Percentiles rank a stretch among this genome's conserved stretches.
These are phyloP conservation scores for Fusarium torreyae DNA, from an alignment of 2,329 filamentous ascomycete species.

Conservation along the genomic window DNA sequence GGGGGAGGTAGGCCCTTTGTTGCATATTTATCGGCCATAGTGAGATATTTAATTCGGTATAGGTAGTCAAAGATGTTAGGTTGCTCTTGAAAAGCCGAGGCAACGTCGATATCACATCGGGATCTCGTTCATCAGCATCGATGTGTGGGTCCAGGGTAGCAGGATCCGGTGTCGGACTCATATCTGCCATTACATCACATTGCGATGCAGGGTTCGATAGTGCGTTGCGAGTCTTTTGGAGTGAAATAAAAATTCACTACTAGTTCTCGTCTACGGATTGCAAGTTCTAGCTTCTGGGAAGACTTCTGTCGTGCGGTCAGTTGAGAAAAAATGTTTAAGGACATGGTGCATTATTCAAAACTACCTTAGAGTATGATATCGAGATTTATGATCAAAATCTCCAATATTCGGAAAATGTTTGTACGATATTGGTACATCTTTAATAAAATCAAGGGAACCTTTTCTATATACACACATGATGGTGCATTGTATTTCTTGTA, in stretches of 20 bases:
- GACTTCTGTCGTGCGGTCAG: too few species aligned
- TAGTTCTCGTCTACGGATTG: too few species aligned
- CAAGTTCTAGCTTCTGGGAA: too few species aligned
- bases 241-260: too few species aligned
- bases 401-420: too few species aligned
- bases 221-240: neutral
- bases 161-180: slow-evolving; percentile 4
- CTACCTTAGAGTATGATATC: too few species aligned
- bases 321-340: too few species aligned
- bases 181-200: slow-evolving; percentile 3
- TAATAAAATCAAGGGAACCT: too few species aligned
- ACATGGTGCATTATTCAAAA: too few species aligned
- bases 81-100: neutral
- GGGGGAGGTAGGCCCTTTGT: slow-evolving; percentile 58
- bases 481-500: neutral
- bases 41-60: neutral
- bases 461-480: too few species aligned
- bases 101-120: neutral
- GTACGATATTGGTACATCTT: too few species aligned
- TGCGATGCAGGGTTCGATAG: neutral
- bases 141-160: slow-evolving; percentile 43
- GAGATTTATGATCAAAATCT: too few species aligned
- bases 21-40: slow-evolving; percentile 51
- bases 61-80: neutral
- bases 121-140: slow-evolving; percentile 9